Base-by-base conservation (phyloP, 768 basidiomycete species). In the Pisolithus sp. region DNA sequence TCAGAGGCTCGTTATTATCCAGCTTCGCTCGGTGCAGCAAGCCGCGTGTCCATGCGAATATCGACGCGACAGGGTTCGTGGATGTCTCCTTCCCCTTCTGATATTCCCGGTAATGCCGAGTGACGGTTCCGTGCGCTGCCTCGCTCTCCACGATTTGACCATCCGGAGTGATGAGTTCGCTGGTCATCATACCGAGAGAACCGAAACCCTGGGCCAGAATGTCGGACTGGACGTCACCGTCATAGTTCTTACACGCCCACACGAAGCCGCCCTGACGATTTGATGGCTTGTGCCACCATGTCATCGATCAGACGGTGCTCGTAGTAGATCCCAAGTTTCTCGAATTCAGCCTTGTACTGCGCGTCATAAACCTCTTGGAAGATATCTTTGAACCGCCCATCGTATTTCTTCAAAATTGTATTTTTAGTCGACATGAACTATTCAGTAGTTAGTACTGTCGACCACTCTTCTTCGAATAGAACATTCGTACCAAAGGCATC, bases 121-220 rank as follows among this genome's bases (percentile, higher is more conserved):
- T 96, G 52, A 96, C 93, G 17, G 92, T 94, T 69, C 92, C 95
- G 67, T 99, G 95, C 10, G 95, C 95, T 45, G 96, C 96, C 71
- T 99, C 96, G 58, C 86, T 84, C 71, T 99, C 96, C 66, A 97
- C 84, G 48, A 89, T 79, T 65, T 84, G 74, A 23, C 96, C 96
- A 62, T 96, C 93, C 31, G 96, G 95, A 2, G 95, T 96, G 67
- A 96, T 82, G 51, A 96, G 78, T 67, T 97, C 94, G 39, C 82
- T 85, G 18, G 93, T 96, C 96, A 99, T 99, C 92, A 99, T 95
- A 21, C 96, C 96, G 42, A 99, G 75, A 43, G 80, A 84, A 52
- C 96, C 96, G 66, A 96, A 99, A 53, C 96, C 96, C 72, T 98
- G 96, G 0, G 95, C 95, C 54, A 98, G 86, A 62, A 96, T 93